Conservation (phyloP, 331 rosid genomes). For the Phaseolus coccineus region DNA sequence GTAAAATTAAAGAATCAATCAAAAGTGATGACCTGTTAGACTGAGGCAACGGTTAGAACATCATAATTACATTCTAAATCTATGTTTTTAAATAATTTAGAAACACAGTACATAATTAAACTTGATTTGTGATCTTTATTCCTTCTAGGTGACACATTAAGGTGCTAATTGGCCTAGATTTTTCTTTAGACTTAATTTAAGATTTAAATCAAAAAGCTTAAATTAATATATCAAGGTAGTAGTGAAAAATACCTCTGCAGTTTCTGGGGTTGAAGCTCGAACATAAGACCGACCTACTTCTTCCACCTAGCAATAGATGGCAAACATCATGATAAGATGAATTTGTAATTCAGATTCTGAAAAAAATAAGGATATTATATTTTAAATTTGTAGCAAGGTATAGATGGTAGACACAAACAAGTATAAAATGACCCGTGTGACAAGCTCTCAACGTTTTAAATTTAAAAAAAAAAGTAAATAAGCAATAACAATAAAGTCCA, state of each 20-base stretch:
- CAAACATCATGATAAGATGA: conserved; percentile 16
- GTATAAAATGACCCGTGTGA: conserved; percentile 11
- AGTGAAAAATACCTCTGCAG: conserved; percentile 61
- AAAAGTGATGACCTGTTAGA: conserved; percentile 32
- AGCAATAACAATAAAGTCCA: conserved; percentile 17
- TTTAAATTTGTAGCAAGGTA: conserved; percentile 12
- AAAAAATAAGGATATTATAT: background rate
- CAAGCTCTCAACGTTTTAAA: conserved; percentile 11
- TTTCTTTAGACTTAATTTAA: conserved; percentile 28
- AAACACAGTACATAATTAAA: conserved; percentile 30
- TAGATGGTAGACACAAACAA: conserved; percentile 16
- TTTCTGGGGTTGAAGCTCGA: conserved; percentile 57
- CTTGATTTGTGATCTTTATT: conserved; percentile 5
- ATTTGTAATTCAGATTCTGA: conserved; percentile 20
- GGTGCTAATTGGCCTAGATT: conserved; percentile 6
- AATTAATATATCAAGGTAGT: conserved; percentile 41
- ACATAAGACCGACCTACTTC: conserved; percentile 59
- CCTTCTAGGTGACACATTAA: conserved; percentile 6
- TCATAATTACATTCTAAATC: background rate
- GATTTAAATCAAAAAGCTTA: conserved; percentile 28
- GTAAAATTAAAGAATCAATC: conserved; percentile 29
- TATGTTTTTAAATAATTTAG: conserved; percentile 7
- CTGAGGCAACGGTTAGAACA: conserved; percentile 9
- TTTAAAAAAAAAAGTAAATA: background rate
- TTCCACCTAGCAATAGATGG: conserved; percentile 63